Base-by-base conservation (phyloP, 805 yeast species). In the Yarrowia porcina region DNA sequence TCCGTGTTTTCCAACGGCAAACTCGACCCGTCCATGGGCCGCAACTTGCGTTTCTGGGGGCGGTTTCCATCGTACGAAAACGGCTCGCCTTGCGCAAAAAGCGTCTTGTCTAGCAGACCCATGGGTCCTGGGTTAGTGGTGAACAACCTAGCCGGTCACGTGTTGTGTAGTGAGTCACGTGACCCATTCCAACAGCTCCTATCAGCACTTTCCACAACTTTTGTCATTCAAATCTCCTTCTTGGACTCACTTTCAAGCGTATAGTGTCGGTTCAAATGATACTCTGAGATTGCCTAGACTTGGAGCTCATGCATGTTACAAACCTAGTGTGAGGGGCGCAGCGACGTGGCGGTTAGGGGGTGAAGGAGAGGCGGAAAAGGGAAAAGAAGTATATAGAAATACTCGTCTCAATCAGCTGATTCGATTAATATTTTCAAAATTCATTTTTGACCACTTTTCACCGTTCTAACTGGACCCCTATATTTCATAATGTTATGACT, bases 21-120 rank as follows among this genome's bases (percentile, higher is more conserved):
- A 21, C 36, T n/a, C 12, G 61, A 56, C 11, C 61, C 49, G 49
- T 56, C 61, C 38, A 41, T 21, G 21, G 61, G 47, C 23, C 17
- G 27, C n/a, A 56, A 13, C 20, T 45, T 30, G 49, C 39, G 61
- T n/a, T n/a, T n/a, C 52, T 30, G 18, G 10, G 30, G 32, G 60
- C 6, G 6, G 39, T 27, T 27, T 17, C 41, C 61, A 21, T 56
- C 61, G 49, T 39, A 56, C n/a, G 61, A 56, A 17, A 28, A 56
- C 21, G 49, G 61, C 36, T 39, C 61, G 11, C 61, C 61, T 6
- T 38, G 30, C n/a, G 49, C 36, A 20, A 38, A 23, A 3, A 38
- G 39, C 20, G 38, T 32, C 30, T 49, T 28, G n/a, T 56, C 61
- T n/a, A 56, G 39, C 28, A 56, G 61, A 23, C 61, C 61, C 61